phyloP scores from a whole-genome alignment of 2,329 filamentous ascomycete species.

The Arthrobotrys pseudoclavata region DNA sequence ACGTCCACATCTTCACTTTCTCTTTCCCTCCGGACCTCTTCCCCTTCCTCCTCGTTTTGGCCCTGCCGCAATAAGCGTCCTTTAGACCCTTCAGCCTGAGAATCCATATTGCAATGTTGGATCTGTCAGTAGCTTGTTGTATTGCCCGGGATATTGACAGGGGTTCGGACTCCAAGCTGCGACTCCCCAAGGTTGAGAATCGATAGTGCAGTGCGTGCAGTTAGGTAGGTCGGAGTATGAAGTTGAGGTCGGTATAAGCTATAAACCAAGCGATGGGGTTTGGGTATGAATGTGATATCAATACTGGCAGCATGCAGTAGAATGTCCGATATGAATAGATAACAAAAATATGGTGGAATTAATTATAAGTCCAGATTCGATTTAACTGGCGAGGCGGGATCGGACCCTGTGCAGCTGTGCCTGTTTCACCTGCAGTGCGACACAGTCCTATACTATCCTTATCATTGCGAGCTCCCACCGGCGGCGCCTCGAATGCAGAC shows the following conservation, averaged over 20 bases:
- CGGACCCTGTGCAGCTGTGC: slow-evolving; percentile 3
- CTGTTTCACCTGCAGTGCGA: slow-evolving; percentile 33
- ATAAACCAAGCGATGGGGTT: neutral
- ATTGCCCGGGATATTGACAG: slow-evolving; percentile 22
- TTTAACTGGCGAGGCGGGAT: slow-evolving; percentile 2
- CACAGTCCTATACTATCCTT: slow-evolving; percentile 1
- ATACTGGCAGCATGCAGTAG: neutral
- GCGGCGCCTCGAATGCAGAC: neutral
- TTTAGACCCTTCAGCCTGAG: slow-evolving; percentile 33
- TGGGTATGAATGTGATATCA: neutral
- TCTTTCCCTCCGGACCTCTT: neutral
- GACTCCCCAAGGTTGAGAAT: neutral
- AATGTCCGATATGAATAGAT: neutral
- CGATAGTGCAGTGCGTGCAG: neutral
- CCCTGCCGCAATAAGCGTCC: slow-evolving; percentile 23
- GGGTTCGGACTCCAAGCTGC: slow-evolving; percentile 1
- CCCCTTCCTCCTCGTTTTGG: slow-evolving; percentile 1
- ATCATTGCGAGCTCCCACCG: slow-evolving; percentile 9
- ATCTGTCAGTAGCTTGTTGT: slow-evolving; percentile 8
- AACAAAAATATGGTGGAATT: slow-evolving; percentile 7
- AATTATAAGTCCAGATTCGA: slow-evolving; percentile 1
- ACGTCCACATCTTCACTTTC: slow-evolving; percentile 14
- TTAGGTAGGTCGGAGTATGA: neutral
- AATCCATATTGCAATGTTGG: slow-evolving; percentile 24
- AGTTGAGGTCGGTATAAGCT: neutral